Conservation (phyloP, 495 filamentous ascomycete species). For the Talaromyces ruber region DNA sequence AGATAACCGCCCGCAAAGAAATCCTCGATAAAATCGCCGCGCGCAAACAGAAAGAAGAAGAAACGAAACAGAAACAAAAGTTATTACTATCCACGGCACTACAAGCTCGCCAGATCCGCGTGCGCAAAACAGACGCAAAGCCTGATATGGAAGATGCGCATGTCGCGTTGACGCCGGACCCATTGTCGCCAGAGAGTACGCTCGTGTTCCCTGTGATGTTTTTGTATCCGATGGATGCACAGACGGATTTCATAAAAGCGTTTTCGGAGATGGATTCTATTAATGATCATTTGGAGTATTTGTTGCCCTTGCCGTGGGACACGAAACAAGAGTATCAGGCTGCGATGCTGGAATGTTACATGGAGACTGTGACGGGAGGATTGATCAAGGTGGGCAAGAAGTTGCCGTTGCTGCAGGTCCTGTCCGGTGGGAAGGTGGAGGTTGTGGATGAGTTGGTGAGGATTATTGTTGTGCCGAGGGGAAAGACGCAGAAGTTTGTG, state of each 20-base stretch:
- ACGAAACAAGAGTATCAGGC: slow-evolving; percentile 52
- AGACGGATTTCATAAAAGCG: slow-evolving; percentile 84
- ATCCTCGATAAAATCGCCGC: slow-evolving; percentile 42
- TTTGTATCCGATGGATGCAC: slow-evolving; percentile 69
- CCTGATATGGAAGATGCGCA: slow-evolving; percentile 78
- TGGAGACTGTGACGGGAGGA: slow-evolving; percentile 74
- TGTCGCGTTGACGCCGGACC: slow-evolving; percentile 60
- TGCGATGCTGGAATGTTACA: slow-evolving; percentile 72
- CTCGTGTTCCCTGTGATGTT: slow-evolving; percentile 73
- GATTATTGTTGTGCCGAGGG: slow-evolving; percentile 69
- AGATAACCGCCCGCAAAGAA: slow-evolving; percentile 37
- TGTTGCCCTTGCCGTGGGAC: slow-evolving; percentile 86
- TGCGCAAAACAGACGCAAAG: slow-evolving; percentile 55
- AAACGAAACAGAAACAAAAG: slow-evolving; percentile 45
- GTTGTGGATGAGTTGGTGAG: slow-evolving; percentile 78
- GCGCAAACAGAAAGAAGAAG: slow-evolving; percentile 37
- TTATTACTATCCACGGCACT: slow-evolving; percentile 60
- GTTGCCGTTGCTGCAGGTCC: slow-evolving; percentile 60
- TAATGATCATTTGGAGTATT: slow-evolving; percentile 65
- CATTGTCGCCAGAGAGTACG: slow-evolving; percentile 58
- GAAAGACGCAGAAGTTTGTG: slow-evolving; percentile 62
- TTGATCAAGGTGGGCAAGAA: slow-evolving; percentile 88
- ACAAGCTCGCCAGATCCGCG: slow-evolving; percentile 61
- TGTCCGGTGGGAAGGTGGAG: slow-evolving; percentile 72
- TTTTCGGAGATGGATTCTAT: slow-evolving; percentile 67